Evolutionary conservation across 139 green algal genomes (phyloP), one percentile per base, ranked within the genome.

Genomic region (Parachlorella kessleri): DNA sequence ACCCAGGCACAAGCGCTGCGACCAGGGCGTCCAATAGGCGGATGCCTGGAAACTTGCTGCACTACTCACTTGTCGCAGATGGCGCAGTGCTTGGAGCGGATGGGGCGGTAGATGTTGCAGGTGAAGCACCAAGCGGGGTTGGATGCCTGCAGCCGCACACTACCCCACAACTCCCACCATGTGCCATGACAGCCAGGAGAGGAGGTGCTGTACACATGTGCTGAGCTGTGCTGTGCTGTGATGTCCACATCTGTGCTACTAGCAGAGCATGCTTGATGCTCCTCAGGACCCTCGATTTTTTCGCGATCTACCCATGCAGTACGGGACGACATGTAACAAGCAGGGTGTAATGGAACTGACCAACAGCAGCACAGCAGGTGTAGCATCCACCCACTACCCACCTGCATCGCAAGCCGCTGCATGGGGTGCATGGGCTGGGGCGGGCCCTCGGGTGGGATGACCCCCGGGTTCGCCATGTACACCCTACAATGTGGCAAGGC

Each of bases 21-120:
- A n/a, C n/a, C n/a, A n/a, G n/a, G n/a, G n/a, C n/a, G n/a, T n/a
- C n/a, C n/a, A n/a, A n/a, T n/a, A n/a, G n/a, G n/a, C n/a, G n/a
- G n/a, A n/a, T n/a, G n/a, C n/a, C n/a, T n/a, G n/a, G n/a, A n/a
- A n/a, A n/a, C n/a, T n/a, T n/a, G n/a, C n/a, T n/a, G n/a, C n/a
- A n/a, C n/a, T n/a, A n/a, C n/a, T n/a, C 39, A 80, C 77, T 78
- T 69, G 70, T 75, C 75, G 75, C 87, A 91, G 33, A 41, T 48
- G 38, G 30, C 55, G 73, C 87, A 91, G 76, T 91, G 87, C 69
- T 91, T 90, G 55, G 82, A 88, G 38, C 87, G 82, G 66, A 91
- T 77, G 36, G 87, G 87, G 39, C 78, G 72, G 30, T 86, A 82
- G 33, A 88, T 72, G 23, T 72, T 68, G 66, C 86, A 91, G n/a